phyloP scores from a whole-genome alignment of 2,329 filamentous ascomycete species.

The Cladorrhinum sp. region DNA sequence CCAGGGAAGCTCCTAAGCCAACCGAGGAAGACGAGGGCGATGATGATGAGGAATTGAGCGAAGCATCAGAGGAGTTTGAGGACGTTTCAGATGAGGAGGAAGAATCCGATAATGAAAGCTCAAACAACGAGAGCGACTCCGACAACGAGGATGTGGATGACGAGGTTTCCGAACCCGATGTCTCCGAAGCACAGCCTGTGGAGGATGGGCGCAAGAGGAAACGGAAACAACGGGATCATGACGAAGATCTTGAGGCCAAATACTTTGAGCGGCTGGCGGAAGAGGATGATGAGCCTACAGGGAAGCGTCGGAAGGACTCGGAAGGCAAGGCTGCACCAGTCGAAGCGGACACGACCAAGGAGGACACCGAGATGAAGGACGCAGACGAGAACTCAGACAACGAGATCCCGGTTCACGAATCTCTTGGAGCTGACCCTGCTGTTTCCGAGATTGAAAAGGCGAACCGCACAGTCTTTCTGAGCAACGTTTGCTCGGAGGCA shows the following conservation, averaged over 20 bases:
- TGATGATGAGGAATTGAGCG: constrained; percentile 30
- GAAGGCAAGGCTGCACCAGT: constrained; percentile 31
- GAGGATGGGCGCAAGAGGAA: constrained; percentile 62
- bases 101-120: constrained; percentile 30
- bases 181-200: constrained; percentile 37
- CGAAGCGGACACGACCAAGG: constrained; percentile 34
- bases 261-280: constrained; percentile 66
- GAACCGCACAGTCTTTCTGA: constrained; percentile 84
- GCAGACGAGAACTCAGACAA: constrained; percentile 46
- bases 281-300: constrained; percentile 49
- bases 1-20: constrained; percentile 25
- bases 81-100: constrained; percentile 25
- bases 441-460: constrained; percentile 75
- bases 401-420: constrained; percentile 54
- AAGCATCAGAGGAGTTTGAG: constrained; percentile 32
- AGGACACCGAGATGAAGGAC: constrained; percentile 21
- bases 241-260: constrained; percentile 66
- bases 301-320: constrained; percentile 51
- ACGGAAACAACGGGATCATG: constrained; percentile 55
- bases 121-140: constrained; percentile 41
- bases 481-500: constrained; percentile 81
- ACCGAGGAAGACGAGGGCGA: constrained; percentile 23
- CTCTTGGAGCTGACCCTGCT: constrained; percentile 51
- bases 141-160: constrained; percentile 40
- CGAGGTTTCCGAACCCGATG: no score